phyloP scores from a whole-genome alignment of 1,284 basidiomycete species.

The Schizophyllum commune region DNA sequence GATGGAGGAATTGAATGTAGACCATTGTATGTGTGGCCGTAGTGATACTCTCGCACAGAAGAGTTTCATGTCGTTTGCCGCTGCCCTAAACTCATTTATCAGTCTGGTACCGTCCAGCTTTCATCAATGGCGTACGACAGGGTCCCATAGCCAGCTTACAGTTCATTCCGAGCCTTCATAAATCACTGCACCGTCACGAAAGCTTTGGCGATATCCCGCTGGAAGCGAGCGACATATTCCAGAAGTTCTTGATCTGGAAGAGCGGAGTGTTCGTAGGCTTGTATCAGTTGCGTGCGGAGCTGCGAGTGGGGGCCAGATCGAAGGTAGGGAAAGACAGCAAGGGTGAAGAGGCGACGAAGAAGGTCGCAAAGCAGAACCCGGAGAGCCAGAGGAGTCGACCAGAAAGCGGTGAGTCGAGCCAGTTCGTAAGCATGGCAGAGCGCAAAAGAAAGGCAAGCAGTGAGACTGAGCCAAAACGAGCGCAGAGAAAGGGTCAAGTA shows the following conservation, averaged over 20 bases:
- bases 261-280: slow-evolving; percentile 60
- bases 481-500: slow-evolving; percentile 22
- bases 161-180: background rate
- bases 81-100: too few relatives aligned
- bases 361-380: too few relatives aligned
- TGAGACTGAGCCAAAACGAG: background rate
- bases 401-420: too few relatives aligned
- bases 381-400: too few relatives aligned
- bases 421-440: too few relatives aligned
- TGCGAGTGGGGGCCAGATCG: slow-evolving; percentile 18
- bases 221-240: slow-evolving; percentile 56
- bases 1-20: too few relatives aligned
- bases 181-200: slow-evolving; percentile 24
- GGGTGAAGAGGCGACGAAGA: background rate
- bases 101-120: too few relatives aligned
- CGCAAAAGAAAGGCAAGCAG: background rate
- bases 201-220: slow-evolving; percentile 56
- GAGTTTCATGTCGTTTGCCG: too few relatives aligned
- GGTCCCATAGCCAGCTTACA: background rate
- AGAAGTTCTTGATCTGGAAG: slow-evolving; percentile 62
- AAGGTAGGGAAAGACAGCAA: slow-evolving; percentile 6
- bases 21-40: too few relatives aligned
- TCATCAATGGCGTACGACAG: too few relatives aligned
- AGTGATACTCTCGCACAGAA: too few relatives aligned
- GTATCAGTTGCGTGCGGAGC: slow-evolving; percentile 63